Evolutionary conservation across 441 rosid species (phyloP), one percentile per base, ranked within the genome.

Genomic region (Populus hybrid): DNA sequence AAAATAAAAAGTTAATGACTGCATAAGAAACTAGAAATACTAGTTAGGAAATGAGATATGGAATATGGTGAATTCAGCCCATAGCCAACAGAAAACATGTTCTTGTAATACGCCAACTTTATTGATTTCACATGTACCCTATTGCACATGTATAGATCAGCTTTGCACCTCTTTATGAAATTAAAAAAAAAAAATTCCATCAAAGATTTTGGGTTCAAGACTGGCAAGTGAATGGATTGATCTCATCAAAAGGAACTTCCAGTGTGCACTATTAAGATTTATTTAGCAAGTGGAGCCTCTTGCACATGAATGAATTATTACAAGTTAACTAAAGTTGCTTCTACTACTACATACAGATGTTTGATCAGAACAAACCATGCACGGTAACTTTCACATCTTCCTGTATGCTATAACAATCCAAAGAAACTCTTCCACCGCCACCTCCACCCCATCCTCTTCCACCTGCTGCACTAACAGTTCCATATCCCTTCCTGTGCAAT

Each of bases 381-480:
- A 91, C 96, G 73, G 93, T 85, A 78, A 96, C 92, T 82, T 85
- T 89, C 69, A 94, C 80, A 78, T 91, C 93, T 90, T 96, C 99
- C 82, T 94, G 98, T 82, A 92, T 90, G 94, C 99, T 93, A 90
- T 94, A 96, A 84, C 97, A 93, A 77, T 94, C 91, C 81, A 96
- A 90, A 76, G 98, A 92, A 76, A 94, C 84, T 88, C 99, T 93
- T 82, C 99, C 98, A 71, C 99, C 99, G 9, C 99, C 96, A 79
- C 99, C 99, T 76, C 99, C 99, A 69, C 96, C 99, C 91, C 90
- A 88, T 78, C 99, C 99, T 59, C 79, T 89, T 70, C 99, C 99
- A 74, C 99, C 99, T 28, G 96, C 92, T 59, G 97, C 94, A 82
- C 98, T 93, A 79, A 96, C 84, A 74, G 76, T 84, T 73, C 98